Conservation (phyloP, 2,329 filamentous ascomycete genomes). For the Diaporthe ilicicola region DNA sequence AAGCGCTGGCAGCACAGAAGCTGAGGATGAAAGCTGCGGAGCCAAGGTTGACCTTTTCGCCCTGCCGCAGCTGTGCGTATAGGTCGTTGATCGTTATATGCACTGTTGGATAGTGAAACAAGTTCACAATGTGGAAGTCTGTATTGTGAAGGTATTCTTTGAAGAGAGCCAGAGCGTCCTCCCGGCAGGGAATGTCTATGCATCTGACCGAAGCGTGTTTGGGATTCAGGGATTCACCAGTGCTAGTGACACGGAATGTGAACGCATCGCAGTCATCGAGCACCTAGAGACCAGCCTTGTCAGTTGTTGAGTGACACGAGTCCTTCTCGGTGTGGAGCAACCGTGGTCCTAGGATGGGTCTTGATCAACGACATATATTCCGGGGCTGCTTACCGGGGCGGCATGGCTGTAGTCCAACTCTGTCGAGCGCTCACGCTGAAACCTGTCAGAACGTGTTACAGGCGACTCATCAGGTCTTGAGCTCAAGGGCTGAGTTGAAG, state of each 20-base stretch:
- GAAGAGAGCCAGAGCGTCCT: constrained; percentile 40
- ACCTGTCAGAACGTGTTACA: not conserved
- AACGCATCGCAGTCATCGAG: constrained; percentile 19
- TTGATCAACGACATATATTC: not conserved
- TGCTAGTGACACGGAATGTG: constrained; percentile 21
- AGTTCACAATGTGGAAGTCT: constrained; percentile 28
- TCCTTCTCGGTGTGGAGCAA: not conserved
- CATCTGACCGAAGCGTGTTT: not conserved
- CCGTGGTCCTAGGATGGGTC: not conserved
- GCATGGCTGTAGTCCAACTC: constrained; percentile 28
- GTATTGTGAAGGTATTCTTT: constrained; percentile 41
- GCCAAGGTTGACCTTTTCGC: constrained; percentile 32
- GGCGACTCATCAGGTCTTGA: not conserved
- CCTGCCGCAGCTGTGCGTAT: constrained; percentile 34
- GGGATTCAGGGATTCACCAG: not conserved
- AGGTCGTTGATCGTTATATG: constrained; percentile 34
- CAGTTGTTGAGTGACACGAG: not conserved
- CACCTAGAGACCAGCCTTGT: not conserved
- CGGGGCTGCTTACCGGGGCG: constrained; percentile 8
- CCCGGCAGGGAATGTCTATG: constrained; percentile 18
- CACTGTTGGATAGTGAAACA: constrained; percentile 37
- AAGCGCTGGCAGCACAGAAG: constrained; percentile 42
- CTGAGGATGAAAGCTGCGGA: constrained; percentile 39
- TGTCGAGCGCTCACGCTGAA: not conserved
- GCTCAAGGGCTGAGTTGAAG: not conserved